Evolutionary conservation across 768 basidiomycete species (phyloP).

Genomic region (Pleurotus sapidus): DNA sequence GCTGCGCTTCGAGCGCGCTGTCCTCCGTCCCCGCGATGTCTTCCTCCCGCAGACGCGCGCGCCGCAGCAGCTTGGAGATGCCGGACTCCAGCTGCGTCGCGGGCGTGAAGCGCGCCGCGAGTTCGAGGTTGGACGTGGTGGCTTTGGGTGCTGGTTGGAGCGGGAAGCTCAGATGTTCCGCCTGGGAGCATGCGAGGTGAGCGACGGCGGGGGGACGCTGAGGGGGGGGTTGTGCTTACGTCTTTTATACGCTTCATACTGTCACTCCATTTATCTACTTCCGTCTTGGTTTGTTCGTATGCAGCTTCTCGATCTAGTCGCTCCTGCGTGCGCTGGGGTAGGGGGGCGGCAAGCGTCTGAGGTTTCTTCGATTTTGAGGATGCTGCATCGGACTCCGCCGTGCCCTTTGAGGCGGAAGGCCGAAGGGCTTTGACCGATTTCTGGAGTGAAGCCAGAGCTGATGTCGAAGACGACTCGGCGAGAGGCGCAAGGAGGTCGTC

Average conservation of each 20-base stretch:
- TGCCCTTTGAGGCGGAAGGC: constrained; percentile 40
- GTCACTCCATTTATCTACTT: constrained; percentile 90
- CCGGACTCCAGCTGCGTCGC: constrained; percentile 82
- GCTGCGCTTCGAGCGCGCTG: constrained; percentile 67
- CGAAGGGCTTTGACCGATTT: constrained; percentile 63
- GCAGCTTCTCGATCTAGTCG: constrained; percentile 91
- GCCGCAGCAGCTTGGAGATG: constrained; percentile 75
- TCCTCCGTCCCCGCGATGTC: constrained; percentile 77
- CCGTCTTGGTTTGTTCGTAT: constrained; percentile 88
- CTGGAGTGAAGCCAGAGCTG: constrained; percentile 55
- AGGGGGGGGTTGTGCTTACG: constrained; percentile 32
- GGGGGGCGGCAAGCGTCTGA: constrained; percentile 71
- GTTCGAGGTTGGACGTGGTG: constrained; percentile 67
- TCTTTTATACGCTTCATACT: constrained; percentile 93
- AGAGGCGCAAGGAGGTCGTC: constrained; percentile 79
- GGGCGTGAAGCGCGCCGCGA: constrained; percentile 90
- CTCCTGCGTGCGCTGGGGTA: constrained; percentile 86
- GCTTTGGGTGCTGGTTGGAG: constrained; percentile 60
- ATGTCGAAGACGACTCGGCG: constrained; percentile 51
- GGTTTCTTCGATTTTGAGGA: constrained; percentile 9
- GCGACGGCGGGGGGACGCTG: too few species aligned
- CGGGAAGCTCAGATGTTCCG: constrained; percentile 86
- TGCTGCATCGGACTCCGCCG: constrained; percentile 30
- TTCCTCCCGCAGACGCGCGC: constrained; percentile 79
- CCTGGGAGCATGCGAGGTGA: constrained; percentile 34